Evolutionary conservation across 768 basidiomycete species (phyloP).

Genomic region (Botryobasidium botryosum): DNA sequence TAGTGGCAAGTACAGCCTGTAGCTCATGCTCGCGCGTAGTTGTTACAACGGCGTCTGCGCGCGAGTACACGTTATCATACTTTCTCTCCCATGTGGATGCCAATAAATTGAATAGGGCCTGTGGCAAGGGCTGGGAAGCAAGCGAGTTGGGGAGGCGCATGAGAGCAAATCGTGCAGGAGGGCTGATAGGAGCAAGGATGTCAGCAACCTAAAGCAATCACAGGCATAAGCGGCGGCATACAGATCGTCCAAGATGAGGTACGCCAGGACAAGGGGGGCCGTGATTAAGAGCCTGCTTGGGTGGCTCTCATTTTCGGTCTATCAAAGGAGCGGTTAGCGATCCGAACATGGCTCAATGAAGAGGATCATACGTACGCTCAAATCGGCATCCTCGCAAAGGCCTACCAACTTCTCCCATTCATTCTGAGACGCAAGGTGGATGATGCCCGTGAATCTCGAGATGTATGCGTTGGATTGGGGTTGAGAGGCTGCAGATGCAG

Average conservation of each 20-base stretch:
- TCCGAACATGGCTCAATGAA: too few relatives aligned
- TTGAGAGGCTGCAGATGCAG: too few relatives aligned
- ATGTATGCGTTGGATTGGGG: too few relatives aligned
- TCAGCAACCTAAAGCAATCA: neutral
- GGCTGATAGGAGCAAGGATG: slow-evolving; percentile 22
- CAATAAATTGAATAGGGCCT: slow-evolving; percentile 30
- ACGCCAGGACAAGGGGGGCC: slow-evolving; percentile 44
- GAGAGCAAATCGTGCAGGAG: slow-evolving; percentile 42
- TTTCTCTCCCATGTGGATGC: slow-evolving; percentile 36
- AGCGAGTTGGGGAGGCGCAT: slow-evolving; percentile 37
- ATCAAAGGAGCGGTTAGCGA: too few relatives aligned
- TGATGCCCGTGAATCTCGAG: too few relatives aligned
- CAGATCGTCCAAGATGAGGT: slow-evolving; percentile 48
- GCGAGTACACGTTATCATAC: slow-evolving; percentile 37
- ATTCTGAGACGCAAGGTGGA: too few relatives aligned
- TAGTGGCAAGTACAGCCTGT: slow-evolving; percentile 26
- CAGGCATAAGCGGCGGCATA: slow-evolving; percentile 21
- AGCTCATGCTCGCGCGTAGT: slow-evolving; percentile 26
- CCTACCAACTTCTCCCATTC: too few relatives aligned
- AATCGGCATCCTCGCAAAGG: too few relatives aligned
- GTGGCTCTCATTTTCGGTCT: slow-evolving; percentile 10
- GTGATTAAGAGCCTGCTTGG: slow-evolving; percentile 33
- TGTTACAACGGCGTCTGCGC: slow-evolving; percentile 30
- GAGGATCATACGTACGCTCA: too few relatives aligned
- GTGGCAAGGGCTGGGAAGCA: slow-evolving; percentile 28